These are phyloP conservation scores for Annulohypoxylon nitens DNA, from an alignment of 495 filamentous ascomycete species.

Conservation along the genomic window DNA sequence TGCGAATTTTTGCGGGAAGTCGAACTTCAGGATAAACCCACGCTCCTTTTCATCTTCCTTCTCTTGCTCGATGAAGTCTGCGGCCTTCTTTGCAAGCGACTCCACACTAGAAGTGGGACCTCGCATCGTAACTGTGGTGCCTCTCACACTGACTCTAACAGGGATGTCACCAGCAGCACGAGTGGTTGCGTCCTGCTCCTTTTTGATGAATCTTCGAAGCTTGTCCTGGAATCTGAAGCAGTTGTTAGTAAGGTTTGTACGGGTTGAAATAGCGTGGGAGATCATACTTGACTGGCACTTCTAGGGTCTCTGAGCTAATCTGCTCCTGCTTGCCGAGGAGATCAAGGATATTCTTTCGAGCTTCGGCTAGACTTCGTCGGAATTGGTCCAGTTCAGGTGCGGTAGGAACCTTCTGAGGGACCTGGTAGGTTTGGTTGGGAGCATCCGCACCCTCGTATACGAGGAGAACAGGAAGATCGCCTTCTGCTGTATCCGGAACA, in stretches of 20 bases:
- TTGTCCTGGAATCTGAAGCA: conserved; percentile 72
- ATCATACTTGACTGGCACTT: conserved; percentile 77
- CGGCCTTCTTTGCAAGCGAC: conserved; percentile 74
- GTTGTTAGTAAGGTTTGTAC: conserved; percentile 23
- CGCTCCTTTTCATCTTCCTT: conserved; percentile 90
- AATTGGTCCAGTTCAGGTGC: conserved; percentile 72
- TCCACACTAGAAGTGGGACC: conserved; percentile 80
- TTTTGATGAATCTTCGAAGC: conserved; percentile 79
- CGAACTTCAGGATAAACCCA: conserved; percentile 84
- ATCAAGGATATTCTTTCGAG: conserved; percentile 75
- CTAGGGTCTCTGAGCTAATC: conserved; percentile 72
- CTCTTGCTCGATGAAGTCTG: conserved; percentile 83
- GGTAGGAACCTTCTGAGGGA: conserved; percentile 72
- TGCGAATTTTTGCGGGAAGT: conserved; percentile 93
- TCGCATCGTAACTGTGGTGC: conserved; percentile 74
- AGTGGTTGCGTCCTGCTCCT: conserved; percentile 72
- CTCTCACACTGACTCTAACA: conserved; percentile 71
- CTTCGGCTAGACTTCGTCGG: conserved; percentile 77
- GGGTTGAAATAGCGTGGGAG: background rate
- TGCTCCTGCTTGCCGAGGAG: conserved; percentile 79
- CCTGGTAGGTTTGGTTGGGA: conserved; percentile 69
- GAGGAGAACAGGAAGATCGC: conserved; percentile 75
- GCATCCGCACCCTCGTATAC: conserved; percentile 82
- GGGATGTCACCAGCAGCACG: conserved; percentile 76
- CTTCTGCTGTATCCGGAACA: conserved; percentile 72